Percentiles rank a stretch among this genome's conserved stretches.
Conservation (phyloP, 768 basidiomycete genomes). For the Tulasnella sp. region DNA sequence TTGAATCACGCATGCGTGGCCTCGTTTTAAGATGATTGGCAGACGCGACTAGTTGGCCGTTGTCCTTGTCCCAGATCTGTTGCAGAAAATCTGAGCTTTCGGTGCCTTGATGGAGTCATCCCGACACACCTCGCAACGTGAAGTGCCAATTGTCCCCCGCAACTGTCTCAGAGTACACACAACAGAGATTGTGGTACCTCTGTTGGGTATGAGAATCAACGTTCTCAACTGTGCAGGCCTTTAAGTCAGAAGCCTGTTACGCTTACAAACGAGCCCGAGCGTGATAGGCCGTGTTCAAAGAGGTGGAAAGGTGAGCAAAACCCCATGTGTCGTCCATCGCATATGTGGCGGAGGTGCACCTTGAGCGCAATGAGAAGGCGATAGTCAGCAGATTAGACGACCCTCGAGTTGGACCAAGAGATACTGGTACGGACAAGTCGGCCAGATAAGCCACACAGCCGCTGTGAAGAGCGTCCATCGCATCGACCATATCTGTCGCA, state of each 20-base stretch:
- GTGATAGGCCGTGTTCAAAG: slow-evolving; percentile 7
- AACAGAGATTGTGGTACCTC: no score
- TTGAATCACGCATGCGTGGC: neutral
- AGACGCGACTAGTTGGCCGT: slow-evolving; percentile 1
- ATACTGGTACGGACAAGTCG: slow-evolving; percentile 3
- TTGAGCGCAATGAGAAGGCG: neutral
- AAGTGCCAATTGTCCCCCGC: neutral
- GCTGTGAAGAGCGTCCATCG: neutral
- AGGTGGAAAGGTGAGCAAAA: neutral
- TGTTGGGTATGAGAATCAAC: neutral
- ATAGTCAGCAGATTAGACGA: neutral
- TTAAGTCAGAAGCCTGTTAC: no score
- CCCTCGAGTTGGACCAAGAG: neutral
- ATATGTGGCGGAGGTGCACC: slow-evolving; percentile 1
- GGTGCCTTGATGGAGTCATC: neutral
- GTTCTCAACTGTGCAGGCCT: no score
- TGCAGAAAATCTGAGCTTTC: neutral
- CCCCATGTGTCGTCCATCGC: slow-evolving; percentile 1
- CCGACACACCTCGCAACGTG: slow-evolving; percentile 2
- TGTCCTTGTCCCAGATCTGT: slow-evolving; percentile 12
- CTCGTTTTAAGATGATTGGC: slow-evolving; percentile 7
- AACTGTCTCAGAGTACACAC: neutral
- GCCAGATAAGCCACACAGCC: slow-evolving; percentile 5
- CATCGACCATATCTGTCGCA: neutral
- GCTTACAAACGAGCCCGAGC: neutral